Percentiles rank a stretch among this genome's conserved stretches.
Evolutionary conservation across 306 rosid genomes (phyloP).

Genomic region (Vigna trinervia): DNA sequence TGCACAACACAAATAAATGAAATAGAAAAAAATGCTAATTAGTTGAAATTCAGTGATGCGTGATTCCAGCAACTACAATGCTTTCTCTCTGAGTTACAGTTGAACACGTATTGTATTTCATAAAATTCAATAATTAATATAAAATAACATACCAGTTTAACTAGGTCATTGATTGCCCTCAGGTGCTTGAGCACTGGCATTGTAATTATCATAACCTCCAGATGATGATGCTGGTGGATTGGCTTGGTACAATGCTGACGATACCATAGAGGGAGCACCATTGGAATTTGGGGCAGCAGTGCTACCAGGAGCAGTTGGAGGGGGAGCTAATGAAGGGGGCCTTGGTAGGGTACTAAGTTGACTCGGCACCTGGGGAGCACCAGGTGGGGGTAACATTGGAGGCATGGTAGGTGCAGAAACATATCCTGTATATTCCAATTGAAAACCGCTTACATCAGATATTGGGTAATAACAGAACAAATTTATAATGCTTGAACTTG

Average conservation of each 20-base stretch:
- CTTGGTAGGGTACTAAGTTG: constrained; percentile 50
- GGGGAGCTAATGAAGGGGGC: constrained; percentile 55
- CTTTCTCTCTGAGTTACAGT: neutral
- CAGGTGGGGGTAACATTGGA: constrained; percentile 58
- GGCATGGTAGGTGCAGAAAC: constrained; percentile 49
- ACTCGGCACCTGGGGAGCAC: constrained; percentile 54
- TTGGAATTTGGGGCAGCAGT: constrained; percentile 50
- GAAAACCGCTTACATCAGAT: constrained; percentile 36
- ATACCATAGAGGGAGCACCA: constrained; percentile 51
- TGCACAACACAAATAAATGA: constrained; percentile 34
- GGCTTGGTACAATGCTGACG: constrained; percentile 55
- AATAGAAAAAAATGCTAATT: constrained; percentile 28
- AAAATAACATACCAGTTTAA: constrained; percentile 36
- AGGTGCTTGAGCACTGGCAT: constrained; percentile 52
- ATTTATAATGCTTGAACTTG: constrained; percentile 23
- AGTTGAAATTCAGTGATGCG: constrained; percentile 12
- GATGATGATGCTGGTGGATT: constrained; percentile 46
- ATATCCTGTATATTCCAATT: constrained; percentile 46
- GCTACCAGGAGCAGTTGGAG: constrained; percentile 54
- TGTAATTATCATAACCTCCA: constrained; percentile 55
- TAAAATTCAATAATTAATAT: neutral
- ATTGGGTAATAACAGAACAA: neutral
- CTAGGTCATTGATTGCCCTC: constrained; percentile 50
- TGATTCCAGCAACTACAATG: constrained; percentile 18
- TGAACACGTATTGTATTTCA: constrained; percentile 10